Percentiles rank a stretch among this genome's conserved stretches.
Conservation (phyloP, 2,329 filamentous ascomycete species). For the Neopestalotiopsis rosae region DNA sequence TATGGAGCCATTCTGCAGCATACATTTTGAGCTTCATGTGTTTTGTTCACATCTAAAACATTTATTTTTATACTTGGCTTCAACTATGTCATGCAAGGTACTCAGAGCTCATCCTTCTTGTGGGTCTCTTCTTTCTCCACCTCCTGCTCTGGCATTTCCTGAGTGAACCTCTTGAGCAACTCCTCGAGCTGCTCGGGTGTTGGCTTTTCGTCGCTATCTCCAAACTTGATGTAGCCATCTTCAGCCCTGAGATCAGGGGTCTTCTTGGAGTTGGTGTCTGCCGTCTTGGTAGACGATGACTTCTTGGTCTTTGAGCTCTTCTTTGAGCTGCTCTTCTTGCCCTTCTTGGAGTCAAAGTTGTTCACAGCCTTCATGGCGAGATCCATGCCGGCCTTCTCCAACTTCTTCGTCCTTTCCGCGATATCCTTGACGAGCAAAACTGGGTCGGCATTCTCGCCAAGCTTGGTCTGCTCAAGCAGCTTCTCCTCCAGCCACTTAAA, state of each 20-base stretch:
- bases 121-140: constrained; percentile 21
- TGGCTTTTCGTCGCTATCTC: constrained; percentile 48
- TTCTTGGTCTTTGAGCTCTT: constrained; percentile 47
- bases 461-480: constrained; percentile 71
- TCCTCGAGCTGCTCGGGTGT: constrained; percentile 57
- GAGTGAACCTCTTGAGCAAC: constrained; percentile 53
- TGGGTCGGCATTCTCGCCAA: constrained; percentile 74
- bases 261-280: constrained; percentile 37
- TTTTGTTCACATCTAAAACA: constrained; percentile 21
- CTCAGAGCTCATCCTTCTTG: constrained; percentile 36
- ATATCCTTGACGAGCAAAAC: constrained; percentile 77
- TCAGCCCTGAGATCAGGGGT: constrained; percentile 48
- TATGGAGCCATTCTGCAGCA: constrained; percentile 9
- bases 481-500: constrained; percentile 78
- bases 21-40: background rate
- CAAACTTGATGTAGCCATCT: constrained; percentile 41
- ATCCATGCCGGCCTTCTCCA: constrained; percentile 74
- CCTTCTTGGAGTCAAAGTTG: constrained; percentile 54
- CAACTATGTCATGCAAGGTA: background rate
- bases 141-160: constrained; percentile 35
- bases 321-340: constrained; percentile 41
- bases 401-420: constrained; percentile 68
- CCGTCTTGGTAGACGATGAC: constrained; percentile 44
- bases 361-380: constrained; percentile 73
- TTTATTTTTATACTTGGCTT: constrained; percentile 13